These are phyloP conservation scores for Neurospora sp. DNA, from an alignment of 495 filamentous ascomycete species.

Conservation along the genomic window DNA sequence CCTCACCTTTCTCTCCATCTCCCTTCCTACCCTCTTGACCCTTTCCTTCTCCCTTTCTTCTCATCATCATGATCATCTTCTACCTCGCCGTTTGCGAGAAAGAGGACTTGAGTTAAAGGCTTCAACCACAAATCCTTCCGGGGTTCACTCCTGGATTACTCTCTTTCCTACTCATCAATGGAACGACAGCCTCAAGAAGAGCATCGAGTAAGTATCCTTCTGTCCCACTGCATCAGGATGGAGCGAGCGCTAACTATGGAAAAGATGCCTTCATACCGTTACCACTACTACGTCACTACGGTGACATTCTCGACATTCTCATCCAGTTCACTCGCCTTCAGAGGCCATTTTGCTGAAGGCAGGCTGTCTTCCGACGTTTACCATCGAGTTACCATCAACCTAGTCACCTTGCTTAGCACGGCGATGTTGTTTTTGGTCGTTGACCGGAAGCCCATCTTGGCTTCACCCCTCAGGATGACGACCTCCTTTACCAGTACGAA, in stretches of 20 bases:
- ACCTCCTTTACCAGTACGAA: conserved; percentile 87
- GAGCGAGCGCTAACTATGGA: neutral
- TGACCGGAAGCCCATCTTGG: conserved; percentile 89
- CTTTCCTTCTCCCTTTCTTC: neutral
- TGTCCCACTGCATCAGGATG: neutral
- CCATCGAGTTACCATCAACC: no score
- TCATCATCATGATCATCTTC: neutral
- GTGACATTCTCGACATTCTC: neutral
- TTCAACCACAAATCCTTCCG: neutral
- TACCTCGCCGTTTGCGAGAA: neutral
- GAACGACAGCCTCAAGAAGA: neutral
- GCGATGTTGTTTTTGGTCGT: conserved; percentile 97
- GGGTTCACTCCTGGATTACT: neutral
- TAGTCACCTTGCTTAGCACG: conserved; percentile 16
- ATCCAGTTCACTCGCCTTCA: no score
- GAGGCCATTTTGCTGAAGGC: no score
- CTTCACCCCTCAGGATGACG: conserved; percentile 93
- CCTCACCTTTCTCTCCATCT: neutral
- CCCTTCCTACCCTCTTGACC: neutral
- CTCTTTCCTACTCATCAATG: neutral
- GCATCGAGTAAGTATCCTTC: neutral
- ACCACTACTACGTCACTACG: neutral
- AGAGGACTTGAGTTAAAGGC: neutral
- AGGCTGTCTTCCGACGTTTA: no score
- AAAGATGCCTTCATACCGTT: neutral